Conservation (phyloP, 139 green algal species). For the Chlorella vulgaris region DNA sequence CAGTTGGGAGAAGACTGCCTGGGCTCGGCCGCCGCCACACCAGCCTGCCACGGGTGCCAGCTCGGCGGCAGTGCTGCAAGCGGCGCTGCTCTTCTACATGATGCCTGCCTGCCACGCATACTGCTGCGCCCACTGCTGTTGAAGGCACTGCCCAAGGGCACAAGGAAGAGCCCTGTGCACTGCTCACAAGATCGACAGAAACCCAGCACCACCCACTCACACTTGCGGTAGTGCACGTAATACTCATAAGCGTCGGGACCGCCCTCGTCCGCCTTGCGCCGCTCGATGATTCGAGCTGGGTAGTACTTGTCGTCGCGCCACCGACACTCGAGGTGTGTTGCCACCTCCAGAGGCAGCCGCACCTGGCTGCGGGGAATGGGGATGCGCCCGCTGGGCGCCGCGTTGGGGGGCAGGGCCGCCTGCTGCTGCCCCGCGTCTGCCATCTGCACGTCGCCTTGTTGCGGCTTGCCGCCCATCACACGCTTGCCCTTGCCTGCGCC, state of each 20-base stretch:
- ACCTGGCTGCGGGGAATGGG: slow-evolving; percentile 52
- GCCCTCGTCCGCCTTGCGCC: slow-evolving; percentile 46
- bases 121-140: no score
- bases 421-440: neutral
- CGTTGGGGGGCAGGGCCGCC: neutral
- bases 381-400: slow-evolving; percentile 1
- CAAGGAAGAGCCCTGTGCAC: no score
- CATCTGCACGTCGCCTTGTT: neutral
- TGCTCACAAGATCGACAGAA: no score
- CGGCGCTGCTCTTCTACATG: no score
- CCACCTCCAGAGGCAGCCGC: slow-evolving; percentile 84
- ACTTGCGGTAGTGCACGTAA: slow-evolving; percentile 95
- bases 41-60: no score
- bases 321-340: slow-evolving; percentile 73
- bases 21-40: neutral
- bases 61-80: no score
- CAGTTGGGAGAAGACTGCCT: no score
- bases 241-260: slow-evolving; percentile 80
- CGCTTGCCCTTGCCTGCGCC: slow-evolving; percentile 51
- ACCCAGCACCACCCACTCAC: no score
- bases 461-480: slow-evolving; percentile 30
- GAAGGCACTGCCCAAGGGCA: no score
- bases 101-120: no score
- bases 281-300: slow-evolving; percentile 85
- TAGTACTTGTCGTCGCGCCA: slow-evolving; percentile 85